phyloP scores from a whole-genome alignment of 345 rosid genomes.

The Cardamine chenopodiifolia region DNA sequence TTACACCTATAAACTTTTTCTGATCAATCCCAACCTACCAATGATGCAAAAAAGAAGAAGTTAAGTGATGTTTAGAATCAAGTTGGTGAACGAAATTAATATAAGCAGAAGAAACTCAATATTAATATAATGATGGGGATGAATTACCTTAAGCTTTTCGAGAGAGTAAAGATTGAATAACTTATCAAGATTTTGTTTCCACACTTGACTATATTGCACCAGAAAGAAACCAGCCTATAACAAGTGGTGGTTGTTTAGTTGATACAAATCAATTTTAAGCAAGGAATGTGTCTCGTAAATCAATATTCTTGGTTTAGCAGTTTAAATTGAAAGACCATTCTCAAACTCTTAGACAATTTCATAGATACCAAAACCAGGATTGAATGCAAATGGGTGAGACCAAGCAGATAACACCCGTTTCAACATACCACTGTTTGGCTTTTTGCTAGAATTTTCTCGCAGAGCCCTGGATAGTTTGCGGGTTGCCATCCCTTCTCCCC shows the following conservation, averaged over 20 bases:
- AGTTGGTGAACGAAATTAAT: neutral
- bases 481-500: slow-evolving; percentile 92
- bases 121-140: neutral
- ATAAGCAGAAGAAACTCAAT: neutral
- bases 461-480: slow-evolving; percentile 78
- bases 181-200: slow-evolving; percentile 81
- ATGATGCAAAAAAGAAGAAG: neutral
- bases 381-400: neutral
- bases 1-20: slow-evolving; percentile 65
- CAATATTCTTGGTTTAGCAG: neutral
- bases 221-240: slow-evolving; percentile 94
- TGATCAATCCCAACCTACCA: slow-evolving; percentile 75
- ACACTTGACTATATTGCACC: slow-evolving; percentile 64
- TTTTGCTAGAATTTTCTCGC: slow-evolving; percentile 88
- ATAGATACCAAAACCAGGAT: neutral
- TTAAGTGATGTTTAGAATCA: neutral
- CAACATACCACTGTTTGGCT: slow-evolving; percentile 94
- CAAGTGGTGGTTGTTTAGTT: slow-evolving; percentile 1
- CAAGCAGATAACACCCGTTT: neutral
- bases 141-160: slow-evolving; percentile 83
- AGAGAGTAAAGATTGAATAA: slow-evolving; percentile 62
- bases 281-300: neutral
- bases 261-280: neutral
- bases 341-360: neutral
- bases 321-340: slow-evolving; percentile 8